Conservation (phyloP, 2,329 filamentous ascomycete genomes). For the Bipolaris bicolor region DNA sequence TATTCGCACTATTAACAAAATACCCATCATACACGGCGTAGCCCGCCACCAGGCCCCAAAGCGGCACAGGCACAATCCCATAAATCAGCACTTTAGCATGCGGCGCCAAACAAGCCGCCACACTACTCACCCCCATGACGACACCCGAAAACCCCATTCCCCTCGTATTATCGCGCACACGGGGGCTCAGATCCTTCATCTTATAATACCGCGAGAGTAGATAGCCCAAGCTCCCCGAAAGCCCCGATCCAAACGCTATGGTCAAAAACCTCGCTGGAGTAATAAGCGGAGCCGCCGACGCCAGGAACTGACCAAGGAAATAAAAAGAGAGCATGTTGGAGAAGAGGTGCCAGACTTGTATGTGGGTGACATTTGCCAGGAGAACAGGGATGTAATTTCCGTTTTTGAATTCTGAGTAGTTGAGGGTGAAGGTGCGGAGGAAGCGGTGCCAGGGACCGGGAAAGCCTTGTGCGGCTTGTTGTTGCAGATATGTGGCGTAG, state of each 20-base stretch:
- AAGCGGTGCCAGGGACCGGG: constrained; percentile 20
- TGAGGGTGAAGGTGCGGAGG: constrained; percentile 44
- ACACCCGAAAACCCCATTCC: constrained; percentile 49
- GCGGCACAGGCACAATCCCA: constrained; percentile 49
- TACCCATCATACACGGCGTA: constrained; percentile 51
- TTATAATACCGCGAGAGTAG: constrained; percentile 20
- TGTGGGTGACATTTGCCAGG: constrained; percentile 51
- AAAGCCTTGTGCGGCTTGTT: constrained; percentile 28
- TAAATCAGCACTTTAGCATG: constrained; percentile 41
- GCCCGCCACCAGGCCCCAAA: constrained; percentile 46
- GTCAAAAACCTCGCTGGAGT: constrained; percentile 30
- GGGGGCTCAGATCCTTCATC: constrained; percentile 1
- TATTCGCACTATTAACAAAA: constrained; percentile 40
- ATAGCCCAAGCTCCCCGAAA: constrained; percentile 31
- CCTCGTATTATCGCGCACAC: constrained; percentile 11
- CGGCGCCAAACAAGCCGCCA: constrained; percentile 50
- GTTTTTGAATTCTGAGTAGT: constrained; percentile 30
- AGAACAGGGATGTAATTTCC: constrained; percentile 49
- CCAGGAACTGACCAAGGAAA: constrained; percentile 47
- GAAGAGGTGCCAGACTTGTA: constrained; percentile 42
- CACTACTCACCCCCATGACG: constrained; percentile 50
- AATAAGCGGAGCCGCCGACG: constrained; percentile 35
- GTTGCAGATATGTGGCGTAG: constrained; percentile 46
- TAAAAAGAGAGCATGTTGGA: constrained; percentile 53
- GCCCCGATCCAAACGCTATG: constrained; percentile 40